phyloP scores from a whole-genome alignment of 306 rosid species.

The Myrica gale region DNA sequence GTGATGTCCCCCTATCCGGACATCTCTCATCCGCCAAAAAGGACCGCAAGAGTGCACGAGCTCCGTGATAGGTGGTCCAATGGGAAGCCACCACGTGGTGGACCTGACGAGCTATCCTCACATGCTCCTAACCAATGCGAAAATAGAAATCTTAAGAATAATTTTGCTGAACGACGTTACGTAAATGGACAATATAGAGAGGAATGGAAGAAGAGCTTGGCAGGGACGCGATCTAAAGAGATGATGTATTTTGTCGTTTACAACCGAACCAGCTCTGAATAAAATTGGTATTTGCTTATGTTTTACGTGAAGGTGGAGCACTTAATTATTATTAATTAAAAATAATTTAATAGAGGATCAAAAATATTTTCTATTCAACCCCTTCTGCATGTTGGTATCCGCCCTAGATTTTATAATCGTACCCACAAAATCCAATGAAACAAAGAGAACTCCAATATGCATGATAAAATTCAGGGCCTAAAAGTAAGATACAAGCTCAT shows the following conservation, averaged over 20 bases:
- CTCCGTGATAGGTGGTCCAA: too few species aligned
- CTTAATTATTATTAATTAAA: not conserved
- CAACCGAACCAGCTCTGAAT: not conserved
- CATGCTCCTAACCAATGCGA: conserved; percentile 12
- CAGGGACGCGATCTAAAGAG: not conserved
- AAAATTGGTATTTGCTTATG: not conserved
- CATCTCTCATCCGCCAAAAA: too few species aligned
- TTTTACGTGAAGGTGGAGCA: not conserved
- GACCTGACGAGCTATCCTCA: not conserved
- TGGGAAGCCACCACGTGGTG: too few species aligned
- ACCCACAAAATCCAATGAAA: not conserved
- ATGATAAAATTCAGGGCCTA: too few species aligned
- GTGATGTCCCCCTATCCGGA: too few species aligned
- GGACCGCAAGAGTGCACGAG: too few species aligned
- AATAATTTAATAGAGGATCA: too few species aligned
- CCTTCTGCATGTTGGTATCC: not conserved
- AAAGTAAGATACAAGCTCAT: too few species aligned
- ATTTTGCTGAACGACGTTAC: not conserved
- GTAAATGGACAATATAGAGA: conserved; percentile 19
- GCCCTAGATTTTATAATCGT: too few species aligned
- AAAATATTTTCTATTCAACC: too few species aligned
- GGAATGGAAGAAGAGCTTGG: conserved; percentile 18
- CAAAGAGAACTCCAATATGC: not conserved
- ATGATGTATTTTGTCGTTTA: conserved; percentile 4
- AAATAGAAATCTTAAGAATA: not conserved